Base-by-base conservation (phyloP, 208 protist genomes). In the Wallacemonas sp. region DNA sequence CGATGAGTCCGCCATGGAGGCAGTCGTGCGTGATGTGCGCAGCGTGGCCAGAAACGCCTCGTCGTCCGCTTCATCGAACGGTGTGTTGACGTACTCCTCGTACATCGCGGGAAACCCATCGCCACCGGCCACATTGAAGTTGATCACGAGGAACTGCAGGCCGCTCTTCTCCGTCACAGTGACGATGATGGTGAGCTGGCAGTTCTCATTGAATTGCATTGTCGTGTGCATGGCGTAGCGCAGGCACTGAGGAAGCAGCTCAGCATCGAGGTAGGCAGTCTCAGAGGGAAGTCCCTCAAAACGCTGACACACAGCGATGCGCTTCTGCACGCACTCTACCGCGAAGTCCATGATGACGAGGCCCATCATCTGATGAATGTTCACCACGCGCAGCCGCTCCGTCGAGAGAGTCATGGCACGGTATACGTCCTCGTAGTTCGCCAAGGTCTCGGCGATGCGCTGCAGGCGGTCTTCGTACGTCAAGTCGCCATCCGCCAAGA, bases 341-440 rank as follows among this genome's bases (percentile, higher is more conserved):
- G 80, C 85, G 57, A 83, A 91, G 60, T 95, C 85, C 87, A 92
- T 93, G 26, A 95, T 71, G 26, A 95, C 72, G 39, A 89, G 73
- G 0, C 90, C 90, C 46, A 95, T 42, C 75, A 95, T 76, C 61
- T 95, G 85, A 0, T 86, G 81, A 5, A 95, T 75, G 65, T 92
- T 87, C 29, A 95, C 85, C 12, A 85, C 80, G 15, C 81, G 85
- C 44, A 92, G 71, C 26, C 74, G 46, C 59, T 88, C 85, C 63
- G 78, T 89, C 53, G 83, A 87, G 24, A 92, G 71, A 26, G 70
- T 87, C 66, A 87, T 81, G 27, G 82, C 85, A 42, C 83, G 84
- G 50, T 87, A 87, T 39, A 82, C 82, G 6, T 53, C 68, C 45
- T 95, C 87, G 70, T 85, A 91, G 57, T 78, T 87, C 45, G 70